Evolutionary conservation across 805 yeast species (phyloP), one percentile per base, ranked within the genome.

Genomic region (Saccharomyces cerevisiae): DNA sequence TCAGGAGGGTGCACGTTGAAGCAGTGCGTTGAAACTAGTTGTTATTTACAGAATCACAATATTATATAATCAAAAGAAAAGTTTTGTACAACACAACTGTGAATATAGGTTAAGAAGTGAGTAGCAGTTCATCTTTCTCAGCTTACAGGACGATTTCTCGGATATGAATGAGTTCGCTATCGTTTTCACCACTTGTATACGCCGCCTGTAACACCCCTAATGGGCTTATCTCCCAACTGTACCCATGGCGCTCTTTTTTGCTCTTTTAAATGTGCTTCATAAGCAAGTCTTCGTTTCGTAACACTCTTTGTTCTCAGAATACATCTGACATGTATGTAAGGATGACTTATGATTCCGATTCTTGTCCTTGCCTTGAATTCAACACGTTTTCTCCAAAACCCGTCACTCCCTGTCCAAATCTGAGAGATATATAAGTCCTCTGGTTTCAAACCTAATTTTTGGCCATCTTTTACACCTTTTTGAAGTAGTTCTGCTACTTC

Each of bases 391-490:
- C 67, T 63, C 84, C 86, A 82, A 51, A 72, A 65, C 22, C 96
- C 96, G 70, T 92, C 98, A 54, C 90, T 83, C 46, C 97, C 97
- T 28, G 83, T 83, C 97, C 97, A 92, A 55, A 90, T 81, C 65
- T 87, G 87, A 47, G 84, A 81, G 54, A 92, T 79, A 63, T 85
- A 88, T 47, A 90, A 69, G 41, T 79, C 79, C 55, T 84, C 79
- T 26, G 82, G 79, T 57, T 83, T 71, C 57, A 86, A 70, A 2
- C 83, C 82, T 59, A 85, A 70, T 43, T 73, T 74, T 54, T 79
- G 73, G 24, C 91, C 89, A 64, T 88, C 89, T 49, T 80, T 76
- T 32, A 88, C 64, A 9, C 95, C 96, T 51, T 80, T 75, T 63
- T 83, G 82, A 57, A 92, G 77, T 71, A 91, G 73, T 57, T 82